Evolutionary conservation across 2,329 filamentous ascomycete genomes (phyloP).

Genomic region (Clonostachys byssicola): DNA sequence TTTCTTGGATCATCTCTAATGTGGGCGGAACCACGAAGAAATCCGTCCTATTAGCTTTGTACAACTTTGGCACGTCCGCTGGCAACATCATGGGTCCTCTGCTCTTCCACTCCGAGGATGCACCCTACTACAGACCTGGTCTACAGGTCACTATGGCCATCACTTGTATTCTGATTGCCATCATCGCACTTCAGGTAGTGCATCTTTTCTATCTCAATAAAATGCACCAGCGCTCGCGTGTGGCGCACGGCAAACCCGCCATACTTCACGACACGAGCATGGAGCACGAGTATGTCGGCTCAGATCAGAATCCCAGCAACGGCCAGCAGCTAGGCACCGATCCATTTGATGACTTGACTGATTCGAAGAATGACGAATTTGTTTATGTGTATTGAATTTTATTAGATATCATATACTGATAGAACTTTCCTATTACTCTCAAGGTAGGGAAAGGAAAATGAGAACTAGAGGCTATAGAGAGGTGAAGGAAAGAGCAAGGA

Average conservation of each 20-base stretch:
- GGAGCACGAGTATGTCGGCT: conserved; percentile 40
- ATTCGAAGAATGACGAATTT: conserved; percentile 65
- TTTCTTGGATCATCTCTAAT: conserved; percentile 67
- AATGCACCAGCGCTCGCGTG: conserved; percentile 47
- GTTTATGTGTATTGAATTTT: conserved; percentile 50
- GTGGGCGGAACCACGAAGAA: conserved; percentile 66
- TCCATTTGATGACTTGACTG: conserved; percentile 57
- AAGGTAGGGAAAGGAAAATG: too few relatives aligned
- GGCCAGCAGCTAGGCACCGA: conserved; percentile 34
- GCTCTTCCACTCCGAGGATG: conserved; percentile 53
- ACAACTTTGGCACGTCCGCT: conserved; percentile 55
- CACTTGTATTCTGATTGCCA: conserved; percentile 45
- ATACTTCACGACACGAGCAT: conserved; percentile 58
- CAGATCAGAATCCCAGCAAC: conserved; percentile 8
- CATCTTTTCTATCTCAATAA: conserved; percentile 55
- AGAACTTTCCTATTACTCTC: too few relatives aligned
- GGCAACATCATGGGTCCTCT: conserved; percentile 67
- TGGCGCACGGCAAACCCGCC: conserved; percentile 56
- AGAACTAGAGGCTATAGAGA: too few relatives aligned
- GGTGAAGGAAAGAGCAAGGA: too few relatives aligned
- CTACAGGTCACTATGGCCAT: conserved; percentile 50
- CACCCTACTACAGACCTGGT: conserved; percentile 54
- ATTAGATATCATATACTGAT: background rate
- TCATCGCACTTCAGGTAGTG: conserved; percentile 47
- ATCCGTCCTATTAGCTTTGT: conserved; percentile 58